Percentiles rank a stretch among this genome's conserved stretches.
phyloP scores from a whole-genome alignment of 345 rosid species.

The Hevea brasiliensis region DNA sequence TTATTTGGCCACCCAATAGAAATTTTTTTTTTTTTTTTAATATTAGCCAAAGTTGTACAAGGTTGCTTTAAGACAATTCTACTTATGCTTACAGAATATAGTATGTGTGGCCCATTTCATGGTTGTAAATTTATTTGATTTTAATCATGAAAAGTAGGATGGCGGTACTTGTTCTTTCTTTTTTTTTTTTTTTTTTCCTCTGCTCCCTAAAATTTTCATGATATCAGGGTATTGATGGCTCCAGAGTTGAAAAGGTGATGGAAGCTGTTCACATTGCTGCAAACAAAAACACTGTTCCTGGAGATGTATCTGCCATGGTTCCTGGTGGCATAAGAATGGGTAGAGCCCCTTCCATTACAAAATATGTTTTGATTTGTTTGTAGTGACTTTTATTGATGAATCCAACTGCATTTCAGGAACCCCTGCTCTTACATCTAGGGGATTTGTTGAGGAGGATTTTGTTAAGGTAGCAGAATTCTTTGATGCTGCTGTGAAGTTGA shows the following conservation, averaged over 20 bases:
- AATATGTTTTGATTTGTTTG: not conserved
- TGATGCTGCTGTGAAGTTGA: constrained; percentile 76
- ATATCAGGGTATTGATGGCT: constrained; percentile 86
- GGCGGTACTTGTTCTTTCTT: not conserved
- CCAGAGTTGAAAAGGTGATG: constrained; percentile 95
- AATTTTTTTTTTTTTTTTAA: not conserved
- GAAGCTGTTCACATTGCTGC: constrained; percentile 99
- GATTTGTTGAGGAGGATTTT: constrained; percentile 86
- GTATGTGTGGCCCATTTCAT: not conserved
- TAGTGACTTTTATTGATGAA: constrained; percentile 18
- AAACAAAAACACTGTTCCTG: constrained; percentile 98
- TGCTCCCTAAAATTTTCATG: not conserved
- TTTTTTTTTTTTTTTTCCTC: not conserved
- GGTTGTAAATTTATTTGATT: not conserved
- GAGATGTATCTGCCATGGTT: constrained; percentile 99
- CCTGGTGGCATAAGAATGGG: constrained; percentile 99
- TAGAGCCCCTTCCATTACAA: constrained; percentile 27
- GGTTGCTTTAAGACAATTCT: not conserved
- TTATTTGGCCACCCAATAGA: constrained; percentile 9
- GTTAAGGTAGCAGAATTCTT: constrained; percentile 86
- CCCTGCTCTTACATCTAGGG: constrained; percentile 96
- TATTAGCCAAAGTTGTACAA: not conserved
- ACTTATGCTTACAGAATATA: not conserved
- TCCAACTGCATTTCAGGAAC: constrained; percentile 58
- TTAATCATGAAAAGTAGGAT: not conserved